A percentile compares a stretch with the other conserved stretches of the same genome.
These are phyloP conservation scores for Cornus suecica DNA, from an alignment of 148 eudicot genomes.

Conservation along the genomic window DNA sequence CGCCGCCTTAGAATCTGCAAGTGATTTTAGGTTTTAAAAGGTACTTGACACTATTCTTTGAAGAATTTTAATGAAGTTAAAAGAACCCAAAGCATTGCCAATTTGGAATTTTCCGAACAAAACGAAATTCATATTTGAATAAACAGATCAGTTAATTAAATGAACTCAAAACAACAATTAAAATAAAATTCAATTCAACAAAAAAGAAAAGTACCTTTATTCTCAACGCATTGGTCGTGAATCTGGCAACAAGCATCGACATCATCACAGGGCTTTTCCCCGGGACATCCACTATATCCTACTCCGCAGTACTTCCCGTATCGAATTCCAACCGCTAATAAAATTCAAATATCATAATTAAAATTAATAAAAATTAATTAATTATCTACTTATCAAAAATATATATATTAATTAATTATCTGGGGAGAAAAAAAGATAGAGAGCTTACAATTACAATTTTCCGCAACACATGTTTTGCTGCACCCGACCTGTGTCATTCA, in stretches of 20 bases:
- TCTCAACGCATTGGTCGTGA: slow-evolving; percentile 86
- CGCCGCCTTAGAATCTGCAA: no score
- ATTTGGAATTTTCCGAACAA: neutral
- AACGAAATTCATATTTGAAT: neutral
- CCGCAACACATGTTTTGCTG: slow-evolving; percentile 67
- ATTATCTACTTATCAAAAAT: no score
- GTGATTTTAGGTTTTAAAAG: no score
- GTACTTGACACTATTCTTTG: no score
- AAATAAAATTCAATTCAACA: neutral
- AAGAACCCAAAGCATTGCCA: no score
- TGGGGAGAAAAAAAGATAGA: neutral
- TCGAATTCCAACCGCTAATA: slow-evolving; percentile 69
- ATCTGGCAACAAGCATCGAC: slow-evolving; percentile 88
- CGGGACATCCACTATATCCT: slow-evolving; percentile 89
- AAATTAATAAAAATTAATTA: neutral
- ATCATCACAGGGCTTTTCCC: slow-evolving; percentile 94
- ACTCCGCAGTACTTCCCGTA: slow-evolving; percentile 96
- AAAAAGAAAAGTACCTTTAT: slow-evolving; percentile 43
- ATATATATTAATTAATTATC: no score
- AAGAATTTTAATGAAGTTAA: no score
- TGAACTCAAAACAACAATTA: neutral
- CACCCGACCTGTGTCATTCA: slow-evolving; percentile 60
- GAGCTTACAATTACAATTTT: slow-evolving; percentile 66
- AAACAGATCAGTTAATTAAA: neutral
- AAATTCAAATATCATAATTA: neutral